Conservation (phyloP, 805 yeast species). For the Barnettozyma sp. region DNA sequence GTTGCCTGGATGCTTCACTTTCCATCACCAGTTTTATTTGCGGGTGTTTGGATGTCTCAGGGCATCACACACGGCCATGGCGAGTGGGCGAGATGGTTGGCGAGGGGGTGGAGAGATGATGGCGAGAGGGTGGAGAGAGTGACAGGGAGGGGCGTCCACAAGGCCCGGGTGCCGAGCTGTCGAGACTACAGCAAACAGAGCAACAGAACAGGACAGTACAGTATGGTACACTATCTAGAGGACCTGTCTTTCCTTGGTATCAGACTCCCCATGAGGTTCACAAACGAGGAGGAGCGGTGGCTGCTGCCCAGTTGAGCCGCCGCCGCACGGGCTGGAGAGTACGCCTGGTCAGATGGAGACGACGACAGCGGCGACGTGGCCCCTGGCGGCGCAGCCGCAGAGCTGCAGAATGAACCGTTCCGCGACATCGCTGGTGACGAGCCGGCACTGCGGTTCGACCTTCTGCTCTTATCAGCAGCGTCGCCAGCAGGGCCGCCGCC, state of each 20-base stretch:
- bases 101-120: too few species aligned
- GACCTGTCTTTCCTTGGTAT: slow-evolving; percentile 20
- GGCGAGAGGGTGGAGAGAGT: too few species aligned
- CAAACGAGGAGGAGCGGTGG: slow-evolving; percentile 20
- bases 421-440: slow-evolving; percentile 21
- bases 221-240: neutral
- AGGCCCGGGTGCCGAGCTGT: too few species aligned
- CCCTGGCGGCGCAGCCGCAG: too few species aligned
- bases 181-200: too few species aligned
- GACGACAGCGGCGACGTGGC: slow-evolving; percentile 10
- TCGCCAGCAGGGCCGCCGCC: slow-evolving; percentile 7
- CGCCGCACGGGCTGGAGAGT: slow-evolving; percentile 7
- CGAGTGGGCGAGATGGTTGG: too few species aligned
- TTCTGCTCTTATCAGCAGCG: neutral
- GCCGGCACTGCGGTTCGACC: slow-evolving; percentile 11
- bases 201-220: too few species aligned
- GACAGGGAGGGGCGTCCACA: too few species aligned
- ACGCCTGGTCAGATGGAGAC: too few species aligned
- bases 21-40: too few species aligned
- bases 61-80: too few species aligned
- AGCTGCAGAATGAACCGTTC: slow-evolving; percentile 17
- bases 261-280: slow-evolving; percentile 22
- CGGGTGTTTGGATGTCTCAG: too few species aligned
- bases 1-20: neutral
- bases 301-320: neutral